Evolutionary conservation across 2,329 filamentous ascomycete species (phyloP).

Genomic region (Ceratocystis cubensis): DNA sequence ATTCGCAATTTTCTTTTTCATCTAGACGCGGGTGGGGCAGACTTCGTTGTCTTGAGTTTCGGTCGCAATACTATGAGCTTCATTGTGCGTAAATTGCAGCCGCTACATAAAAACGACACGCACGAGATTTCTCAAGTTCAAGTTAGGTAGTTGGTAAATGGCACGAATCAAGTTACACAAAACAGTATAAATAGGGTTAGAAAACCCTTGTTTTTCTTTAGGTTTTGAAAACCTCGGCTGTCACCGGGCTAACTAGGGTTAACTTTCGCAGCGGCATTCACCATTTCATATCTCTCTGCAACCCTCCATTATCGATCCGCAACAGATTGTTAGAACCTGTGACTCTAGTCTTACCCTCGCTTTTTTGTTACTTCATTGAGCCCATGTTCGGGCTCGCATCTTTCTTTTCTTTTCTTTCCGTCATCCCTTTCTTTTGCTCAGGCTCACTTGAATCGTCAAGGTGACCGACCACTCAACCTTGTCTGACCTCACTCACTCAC

Average conservation of each 20-base stretch:
- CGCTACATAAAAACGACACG: not conserved
- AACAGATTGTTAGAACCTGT: not conserved
- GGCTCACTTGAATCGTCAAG: not conserved
- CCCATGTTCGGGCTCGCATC: not conserved
- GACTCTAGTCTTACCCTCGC: not conserved
- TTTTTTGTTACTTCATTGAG: not conserved
- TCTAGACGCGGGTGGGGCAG: not conserved
- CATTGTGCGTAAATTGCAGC: not conserved
- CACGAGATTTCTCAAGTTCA: not conserved
- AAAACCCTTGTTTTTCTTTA: not conserved
- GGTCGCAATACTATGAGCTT: no score
- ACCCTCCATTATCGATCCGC: not conserved
- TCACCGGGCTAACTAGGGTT: constrained; percentile 2
- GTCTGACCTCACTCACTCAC: not conserved
- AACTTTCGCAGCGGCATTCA: not conserved
- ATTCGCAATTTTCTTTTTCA: not conserved
- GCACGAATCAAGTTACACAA: not conserved
- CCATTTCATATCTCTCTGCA: not conserved
- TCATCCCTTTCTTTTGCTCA: not conserved
- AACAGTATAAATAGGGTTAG: not conserved
- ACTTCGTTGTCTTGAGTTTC: not conserved
- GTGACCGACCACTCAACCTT: not conserved
- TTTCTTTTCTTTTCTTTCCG: not conserved
- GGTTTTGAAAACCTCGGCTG: not conserved
- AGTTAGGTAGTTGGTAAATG: not conserved